Evolutionary conservation across 75 land plant species (phyloP).

Genomic region (Gnetum montanum): DNA sequence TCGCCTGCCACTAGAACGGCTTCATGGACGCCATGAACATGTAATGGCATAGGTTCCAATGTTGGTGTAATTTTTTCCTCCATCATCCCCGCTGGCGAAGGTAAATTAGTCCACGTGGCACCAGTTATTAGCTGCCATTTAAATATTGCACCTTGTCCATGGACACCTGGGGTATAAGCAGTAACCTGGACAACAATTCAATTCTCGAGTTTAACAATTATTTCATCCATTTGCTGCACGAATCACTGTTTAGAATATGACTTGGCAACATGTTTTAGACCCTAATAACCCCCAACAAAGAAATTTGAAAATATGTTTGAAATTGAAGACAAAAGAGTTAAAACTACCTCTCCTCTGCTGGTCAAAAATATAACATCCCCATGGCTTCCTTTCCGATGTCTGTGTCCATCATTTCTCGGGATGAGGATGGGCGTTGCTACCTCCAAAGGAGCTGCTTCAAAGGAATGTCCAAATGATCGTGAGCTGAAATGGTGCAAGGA

Average conservation of each 20-base stretch:
- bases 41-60: conserved; percentile 53
- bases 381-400: conserved; percentile 81
- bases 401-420: conserved; percentile 64
- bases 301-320: no score
- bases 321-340: no score
- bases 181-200: conserved; percentile 57
- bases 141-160: conserved; percentile 70
- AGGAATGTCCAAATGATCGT: conserved; percentile 39
- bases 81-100: conserved; percentile 57
- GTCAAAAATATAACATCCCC: conserved; percentile 90
- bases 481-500: conserved; percentile 64
- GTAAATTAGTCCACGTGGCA: conserved; percentile 86
- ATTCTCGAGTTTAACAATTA: no score
- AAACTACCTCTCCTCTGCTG: conserved; percentile 87
- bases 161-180: conserved; percentile 60
- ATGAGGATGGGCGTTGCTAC: conserved; percentile 83
- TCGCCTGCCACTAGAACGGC: conserved; percentile 87
- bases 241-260: no score
- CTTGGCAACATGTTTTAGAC: no score
- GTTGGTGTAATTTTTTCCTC: conserved; percentile 63
- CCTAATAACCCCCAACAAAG: no score
- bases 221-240: no score
- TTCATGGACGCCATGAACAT: conserved; percentile 39
- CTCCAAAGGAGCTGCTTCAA: conserved; percentile 48
- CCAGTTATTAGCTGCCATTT: conserved; percentile 82